Conservation (phyloP, 2,329 filamentous ascomycete genomes). For the Penicillium sp. region DNA sequence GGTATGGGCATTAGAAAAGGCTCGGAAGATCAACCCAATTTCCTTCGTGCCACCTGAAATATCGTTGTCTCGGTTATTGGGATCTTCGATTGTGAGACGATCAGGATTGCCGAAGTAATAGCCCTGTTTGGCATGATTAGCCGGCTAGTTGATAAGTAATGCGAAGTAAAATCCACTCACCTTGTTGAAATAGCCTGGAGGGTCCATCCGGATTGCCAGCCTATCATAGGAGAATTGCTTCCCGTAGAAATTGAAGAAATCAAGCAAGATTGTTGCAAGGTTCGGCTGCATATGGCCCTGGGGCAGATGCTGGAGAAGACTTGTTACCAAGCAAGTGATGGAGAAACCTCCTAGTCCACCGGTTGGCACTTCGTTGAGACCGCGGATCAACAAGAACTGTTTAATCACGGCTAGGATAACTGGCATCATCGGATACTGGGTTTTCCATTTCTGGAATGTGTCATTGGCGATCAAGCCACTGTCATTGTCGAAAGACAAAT, state of each 20-base stretch:
- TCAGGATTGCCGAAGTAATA: conserved; percentile 45
- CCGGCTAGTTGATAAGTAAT: conserved; percentile 1
- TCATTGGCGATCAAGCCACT: conserved; percentile 70
- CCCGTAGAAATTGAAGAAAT: conserved; percentile 85
- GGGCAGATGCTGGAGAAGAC: conserved; percentile 73
- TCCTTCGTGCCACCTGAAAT: conserved; percentile 78
- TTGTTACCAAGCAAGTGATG: conserved; percentile 85
- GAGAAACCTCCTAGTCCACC: conserved; percentile 91
- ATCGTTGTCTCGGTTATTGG: conserved; percentile 75
- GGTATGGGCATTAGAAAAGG: conserved; percentile 59
- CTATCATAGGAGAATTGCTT: conserved; percentile 63
- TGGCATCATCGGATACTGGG: conserved; percentile 72
- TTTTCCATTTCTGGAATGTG: conserved; percentile 73
- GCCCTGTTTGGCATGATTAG: conserved; percentile 38
- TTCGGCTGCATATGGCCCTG: conserved; percentile 59
- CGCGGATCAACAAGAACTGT: conserved; percentile 81
- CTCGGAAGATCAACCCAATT: conserved; percentile 56
- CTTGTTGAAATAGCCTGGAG: conserved; percentile 69
- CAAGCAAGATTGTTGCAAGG: conserved; percentile 70
- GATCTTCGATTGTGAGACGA: conserved; percentile 81
- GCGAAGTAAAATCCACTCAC: conserved; percentile 34
- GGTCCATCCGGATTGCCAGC: conserved; percentile 66
- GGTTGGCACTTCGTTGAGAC: conserved; percentile 79
- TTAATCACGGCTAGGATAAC: conserved; percentile 80
- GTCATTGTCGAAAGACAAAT: conserved; percentile 88